Conservation (phyloP, 495 filamentous ascomycete species). For the Penicillium coffeae region DNA sequence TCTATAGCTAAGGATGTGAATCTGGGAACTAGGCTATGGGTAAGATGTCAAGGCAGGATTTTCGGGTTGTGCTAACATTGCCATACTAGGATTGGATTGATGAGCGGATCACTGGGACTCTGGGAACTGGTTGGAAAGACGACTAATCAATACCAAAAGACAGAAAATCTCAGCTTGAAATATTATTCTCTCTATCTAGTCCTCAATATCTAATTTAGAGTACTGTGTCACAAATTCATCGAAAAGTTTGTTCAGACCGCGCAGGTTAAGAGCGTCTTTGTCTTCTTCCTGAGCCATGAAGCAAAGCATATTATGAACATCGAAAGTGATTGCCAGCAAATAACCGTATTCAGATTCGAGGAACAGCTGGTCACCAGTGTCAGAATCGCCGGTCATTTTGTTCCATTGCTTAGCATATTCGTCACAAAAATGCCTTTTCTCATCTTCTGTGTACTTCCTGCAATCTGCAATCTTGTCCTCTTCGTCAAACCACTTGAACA, state of each 20-base stretch:
- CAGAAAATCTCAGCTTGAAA: no score
- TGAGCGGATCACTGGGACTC: slow-evolving; percentile 10
- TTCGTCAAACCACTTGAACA: slow-evolving; percentile 33
- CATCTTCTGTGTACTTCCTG: slow-evolving; percentile 26
- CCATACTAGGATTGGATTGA: slow-evolving; percentile 20
- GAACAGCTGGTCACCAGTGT: slow-evolving; percentile 26
- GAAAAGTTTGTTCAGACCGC: slow-evolving; percentile 27
- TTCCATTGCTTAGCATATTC: slow-evolving; percentile 29
- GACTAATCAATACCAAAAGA: neutral
- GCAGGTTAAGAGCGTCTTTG: slow-evolving; percentile 23
- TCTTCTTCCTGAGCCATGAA: slow-evolving; percentile 22
- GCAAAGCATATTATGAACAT: slow-evolving; percentile 33
- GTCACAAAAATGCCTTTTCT: slow-evolving; percentile 30
- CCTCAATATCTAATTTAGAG: slow-evolving; percentile 9
- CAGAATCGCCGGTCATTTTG: slow-evolving; percentile 22
- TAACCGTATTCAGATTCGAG: slow-evolving; percentile 26
- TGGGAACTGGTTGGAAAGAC: slow-evolving; percentile 9
- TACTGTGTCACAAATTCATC: slow-evolving; percentile 27
- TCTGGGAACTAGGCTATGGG: slow-evolving; percentile 28
- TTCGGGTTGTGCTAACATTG: neutral
- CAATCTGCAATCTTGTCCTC: slow-evolving; percentile 27
- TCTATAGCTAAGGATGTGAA: slow-evolving; percentile 19
- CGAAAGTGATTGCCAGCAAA: slow-evolving; percentile 29
- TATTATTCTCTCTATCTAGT: no score
- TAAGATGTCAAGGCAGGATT: neutral